Evolutionary conservation across 495 filamentous ascomycete genomes (phyloP), one percentile per base, ranked within the genome.

Genomic region (Neurospora cerealis): DNA sequence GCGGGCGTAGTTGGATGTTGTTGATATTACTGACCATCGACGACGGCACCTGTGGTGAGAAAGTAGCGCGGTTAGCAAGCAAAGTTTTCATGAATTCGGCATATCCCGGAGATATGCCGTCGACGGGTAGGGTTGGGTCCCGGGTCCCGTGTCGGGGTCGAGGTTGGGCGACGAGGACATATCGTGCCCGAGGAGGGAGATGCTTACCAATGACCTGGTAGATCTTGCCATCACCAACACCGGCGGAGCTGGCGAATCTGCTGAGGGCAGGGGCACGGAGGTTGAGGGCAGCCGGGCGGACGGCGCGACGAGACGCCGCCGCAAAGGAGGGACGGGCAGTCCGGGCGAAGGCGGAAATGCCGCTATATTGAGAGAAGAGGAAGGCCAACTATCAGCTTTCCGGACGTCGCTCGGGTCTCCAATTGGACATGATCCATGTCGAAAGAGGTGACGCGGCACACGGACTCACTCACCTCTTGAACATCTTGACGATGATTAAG

Each of bases 261-360:
- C 89, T 89, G 85, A 83, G 79, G 70, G 83, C 75, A 66, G 84
- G 83, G 88, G 83, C 81, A 88, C 90, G 82, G 87, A 89, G 76
- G 88, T 81, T 86, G 82, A 89, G 76, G 88, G 78, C 84, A 81
- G 91, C 84, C 78, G 90, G 91, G 84, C 87, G 87, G 83, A 90
- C 86, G 77, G 88, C 88, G 86, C 90, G 89, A 83, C 89, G 90
- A 83, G 90, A 86, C 66, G 86, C 82, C 84, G 87, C 84, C 82
- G 88, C 87, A 83, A 89, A 88, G 81, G 91, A 88, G 82, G 91
- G 89, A 86, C 88, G 90, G 84, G 89, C 87, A 86, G 90, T 88
- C 87, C 90, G 89, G 87, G 90, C 88, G 85, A 93, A 89, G 86
- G 90, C 90, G 86, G 91, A 91, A 84, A 93, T 88, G 87, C 91